Evolutionary conservation across 1,139 yeast species (phyloP).

Genomic region (Lodderomyces jiufengensis): DNA sequence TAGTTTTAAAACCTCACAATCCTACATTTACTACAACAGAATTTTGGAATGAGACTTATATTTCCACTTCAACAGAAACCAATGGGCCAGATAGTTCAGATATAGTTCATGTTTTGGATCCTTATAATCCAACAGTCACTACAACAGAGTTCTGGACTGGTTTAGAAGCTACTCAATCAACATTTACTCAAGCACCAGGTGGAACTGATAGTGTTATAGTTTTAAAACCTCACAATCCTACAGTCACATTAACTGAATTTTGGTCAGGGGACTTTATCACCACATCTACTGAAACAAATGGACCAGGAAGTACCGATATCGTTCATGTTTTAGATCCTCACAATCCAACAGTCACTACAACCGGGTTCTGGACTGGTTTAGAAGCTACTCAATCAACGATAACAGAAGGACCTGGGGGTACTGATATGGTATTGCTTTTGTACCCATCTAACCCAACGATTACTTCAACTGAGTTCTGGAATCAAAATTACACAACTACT

Average conservation of each 20-base stretch:
- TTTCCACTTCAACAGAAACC: no score
- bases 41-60: no score
- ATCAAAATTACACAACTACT: conserved; percentile 6
- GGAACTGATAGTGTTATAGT: conserved; percentile 18
- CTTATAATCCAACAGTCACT: no score
- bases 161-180: conserved; percentile 9
- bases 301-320: no score
- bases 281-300: no score
- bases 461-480: conserved; percentile 14
- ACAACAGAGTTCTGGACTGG: no score
- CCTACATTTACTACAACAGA: conserved; percentile 14
- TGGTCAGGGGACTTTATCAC: conserved; percentile 8
- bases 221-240: conserved; percentile 15
- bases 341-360: no score
- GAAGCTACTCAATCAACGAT: no score
- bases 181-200: conserved; percentile 14
- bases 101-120: no score
- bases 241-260: conserved; percentile 10
- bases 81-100: no score
- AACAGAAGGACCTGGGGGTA: conserved; percentile 13
- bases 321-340: no score
- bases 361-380: no score
- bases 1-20: conserved; percentile 17
- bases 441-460: conserved; percentile 16
- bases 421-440: conserved; percentile 18